These are phyloP conservation scores for Botrytis hyacinthi DNA, from an alignment of 2,329 filamentous ascomycete genomes.

Conservation along the genomic window DNA sequence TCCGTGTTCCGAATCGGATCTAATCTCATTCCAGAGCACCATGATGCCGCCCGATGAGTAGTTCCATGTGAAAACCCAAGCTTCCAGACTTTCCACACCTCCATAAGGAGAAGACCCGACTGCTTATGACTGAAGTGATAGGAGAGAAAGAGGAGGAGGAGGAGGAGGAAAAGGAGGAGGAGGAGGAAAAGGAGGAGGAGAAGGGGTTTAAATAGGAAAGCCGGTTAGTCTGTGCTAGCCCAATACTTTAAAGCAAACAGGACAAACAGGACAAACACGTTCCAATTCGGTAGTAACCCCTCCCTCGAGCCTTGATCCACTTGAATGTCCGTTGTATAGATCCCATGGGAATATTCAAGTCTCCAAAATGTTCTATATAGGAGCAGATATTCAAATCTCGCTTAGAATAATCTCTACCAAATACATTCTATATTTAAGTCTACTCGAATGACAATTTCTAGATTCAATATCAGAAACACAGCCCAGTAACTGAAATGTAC, in stretches of 20 bases:
- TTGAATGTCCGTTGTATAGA: no score
- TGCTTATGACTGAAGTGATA: background rate
- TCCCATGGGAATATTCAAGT: rapidly evolving
- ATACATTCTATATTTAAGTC: background rate
- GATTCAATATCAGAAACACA: background rate
- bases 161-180: background rate
- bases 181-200: background rate
- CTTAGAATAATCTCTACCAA: background rate
- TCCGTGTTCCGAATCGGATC: background rate
- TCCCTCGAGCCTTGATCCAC: no score
- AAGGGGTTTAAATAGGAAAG: background rate
- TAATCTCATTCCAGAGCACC: background rate
- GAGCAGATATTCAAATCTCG: background rate
- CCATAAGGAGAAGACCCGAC: rapidly evolving
- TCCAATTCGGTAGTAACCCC: no score
- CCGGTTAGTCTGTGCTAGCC: background rate
- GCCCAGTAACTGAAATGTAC: rapidly evolving
- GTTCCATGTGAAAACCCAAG: rapidly evolving
- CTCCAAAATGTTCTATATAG: background rate
- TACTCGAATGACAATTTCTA: background rate
- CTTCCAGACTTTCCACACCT: background rate
- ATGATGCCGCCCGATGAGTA: rapidly evolving
- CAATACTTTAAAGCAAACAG: background rate
- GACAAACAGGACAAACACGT: background rate
- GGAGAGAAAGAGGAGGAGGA: background rate